These are phyloP conservation scores for Sugiyamaella grinbergsii DNA, from an alignment of 1,139 yeast species.

Conservation along the genomic window DNA sequence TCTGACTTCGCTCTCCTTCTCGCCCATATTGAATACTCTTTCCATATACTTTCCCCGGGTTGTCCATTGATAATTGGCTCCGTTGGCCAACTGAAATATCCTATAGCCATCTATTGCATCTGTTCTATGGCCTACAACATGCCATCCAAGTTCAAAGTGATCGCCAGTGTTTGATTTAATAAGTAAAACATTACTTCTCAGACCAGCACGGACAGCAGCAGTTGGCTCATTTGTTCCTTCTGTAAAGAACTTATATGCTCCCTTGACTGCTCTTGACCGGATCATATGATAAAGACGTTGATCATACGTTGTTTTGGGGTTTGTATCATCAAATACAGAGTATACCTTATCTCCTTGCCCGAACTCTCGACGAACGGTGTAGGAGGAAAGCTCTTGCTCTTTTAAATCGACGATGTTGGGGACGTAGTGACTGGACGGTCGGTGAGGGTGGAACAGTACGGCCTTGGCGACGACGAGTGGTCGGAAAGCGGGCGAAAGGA, in stretches of 20 bases:
- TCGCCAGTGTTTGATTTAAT: constrained; percentile 51
- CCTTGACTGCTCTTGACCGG: constrained; percentile 64
- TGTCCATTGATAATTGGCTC: constrained; percentile 65
- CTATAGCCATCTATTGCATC: constrained; percentile 64
- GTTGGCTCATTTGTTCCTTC: constrained; percentile 58
- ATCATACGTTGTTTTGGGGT: constrained; percentile 35
- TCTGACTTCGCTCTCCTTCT: constrained; percentile 62
- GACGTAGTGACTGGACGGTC: constrained; percentile 57
- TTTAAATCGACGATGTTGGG: constrained; percentile 55
- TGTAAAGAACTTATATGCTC: constrained; percentile 61
- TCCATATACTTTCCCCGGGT: constrained; percentile 60
- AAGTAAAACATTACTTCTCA: constrained; percentile 57
- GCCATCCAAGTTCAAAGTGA: constrained; percentile 66
- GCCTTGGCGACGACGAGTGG: constrained; percentile 60
- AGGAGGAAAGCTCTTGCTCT: constrained; percentile 36
- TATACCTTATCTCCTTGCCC: constrained; percentile 60
- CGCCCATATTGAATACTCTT: constrained; percentile 57
- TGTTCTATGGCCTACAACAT: constrained; percentile 58
- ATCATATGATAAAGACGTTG: constrained; percentile 54
- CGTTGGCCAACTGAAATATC: constrained; percentile 60
- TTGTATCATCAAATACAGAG: constrained; percentile 55
- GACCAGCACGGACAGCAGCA: constrained; percentile 61
- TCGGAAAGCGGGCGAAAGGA: constrained; percentile 60
- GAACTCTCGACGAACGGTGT: constrained; percentile 54
- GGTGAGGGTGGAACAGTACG: constrained; percentile 57